phyloP scores from a whole-genome alignment of 1,284 basidiomycete genomes.

The Tetrapyrgos nigripes region DNA sequence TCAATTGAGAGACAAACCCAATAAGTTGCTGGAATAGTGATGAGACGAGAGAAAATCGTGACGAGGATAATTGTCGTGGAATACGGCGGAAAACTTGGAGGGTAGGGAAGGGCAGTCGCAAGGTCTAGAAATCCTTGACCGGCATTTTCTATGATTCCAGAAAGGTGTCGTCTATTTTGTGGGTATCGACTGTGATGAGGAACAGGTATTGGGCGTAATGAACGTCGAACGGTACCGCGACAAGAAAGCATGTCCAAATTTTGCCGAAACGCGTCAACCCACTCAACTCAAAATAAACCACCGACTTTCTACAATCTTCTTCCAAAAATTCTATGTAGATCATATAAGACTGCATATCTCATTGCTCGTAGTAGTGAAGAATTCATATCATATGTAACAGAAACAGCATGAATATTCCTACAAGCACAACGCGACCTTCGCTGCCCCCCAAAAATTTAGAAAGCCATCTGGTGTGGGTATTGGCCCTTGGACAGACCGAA shows the following conservation, averaged over 20 bases:
- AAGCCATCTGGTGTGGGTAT: constrained; percentile 87
- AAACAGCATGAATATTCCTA: constrained; percentile 18
- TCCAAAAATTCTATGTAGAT: neutral
- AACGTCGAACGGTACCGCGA: neutral
- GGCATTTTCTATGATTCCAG: constrained; percentile 9
- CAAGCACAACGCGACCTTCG: constrained; percentile 23
- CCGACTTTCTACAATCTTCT: neutral
- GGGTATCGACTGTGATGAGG: neutral
- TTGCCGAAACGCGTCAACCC: neutral
- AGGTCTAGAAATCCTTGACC: constrained; percentile 60
- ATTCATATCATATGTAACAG: constrained; percentile 22
- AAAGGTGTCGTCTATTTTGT: constrained; percentile 12
- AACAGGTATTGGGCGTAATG: neutral
- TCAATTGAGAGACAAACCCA: constrained; percentile 64
- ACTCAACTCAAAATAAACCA: neutral
- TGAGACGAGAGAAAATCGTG: constrained; percentile 70
- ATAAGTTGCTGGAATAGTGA: constrained; percentile 78
- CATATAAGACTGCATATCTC: constrained; percentile 9
- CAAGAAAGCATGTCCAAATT: constrained; percentile 2
- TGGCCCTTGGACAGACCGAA: constrained; percentile 97
- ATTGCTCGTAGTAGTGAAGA: constrained; percentile 16
- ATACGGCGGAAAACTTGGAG: constrained; percentile 70
- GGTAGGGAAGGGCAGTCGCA: constrained; percentile 72
- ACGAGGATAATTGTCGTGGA: constrained; percentile 80
- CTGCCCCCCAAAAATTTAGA: constrained; percentile 56